Conservation (phyloP, 2,329 filamentous ascomycete genomes). For the Tolypocladium pustulatum region DNA sequence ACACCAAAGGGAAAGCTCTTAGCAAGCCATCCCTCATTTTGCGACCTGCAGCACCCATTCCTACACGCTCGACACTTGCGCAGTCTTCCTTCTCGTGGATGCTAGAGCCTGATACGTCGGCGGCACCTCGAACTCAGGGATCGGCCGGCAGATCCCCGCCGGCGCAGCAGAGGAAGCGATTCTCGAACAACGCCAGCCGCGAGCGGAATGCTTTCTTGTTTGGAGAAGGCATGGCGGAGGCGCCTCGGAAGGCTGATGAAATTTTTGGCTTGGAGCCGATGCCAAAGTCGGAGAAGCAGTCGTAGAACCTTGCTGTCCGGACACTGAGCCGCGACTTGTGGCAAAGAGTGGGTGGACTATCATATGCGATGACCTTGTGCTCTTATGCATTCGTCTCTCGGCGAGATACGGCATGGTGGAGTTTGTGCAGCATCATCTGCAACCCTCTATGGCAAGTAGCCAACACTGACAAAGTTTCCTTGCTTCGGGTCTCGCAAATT, state of each 20-base stretch:
- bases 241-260: conserved; percentile 31
- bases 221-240: conserved; percentile 35
- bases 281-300: conserved; percentile 12
- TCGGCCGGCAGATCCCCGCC: conserved; percentile 19
- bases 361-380: neutral
- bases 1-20: neutral
- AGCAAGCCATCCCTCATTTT: conserved; percentile 1
- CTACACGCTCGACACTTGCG: conserved; percentile 55
- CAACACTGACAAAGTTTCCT: neutral
- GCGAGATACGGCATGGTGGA: neutral
- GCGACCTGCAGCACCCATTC: conserved; percentile 31
- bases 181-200: conserved; percentile 33
- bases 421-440: neutral
- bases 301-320: neutral
- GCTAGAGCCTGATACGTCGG: conserved; percentile 47
- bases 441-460: no score
- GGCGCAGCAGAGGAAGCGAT: conserved; percentile 27
- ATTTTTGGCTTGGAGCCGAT: conserved; percentile 47
- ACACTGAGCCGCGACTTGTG: neutral
- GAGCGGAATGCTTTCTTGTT: conserved; percentile 51
- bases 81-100: conserved; percentile 75
- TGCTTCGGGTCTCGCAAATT: neutral
- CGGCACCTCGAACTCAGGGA: conserved; percentile 10
- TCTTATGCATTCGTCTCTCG: neutral
- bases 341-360: neutral